These are phyloP conservation scores for Didymellaceae sp. DNA, from an alignment of 2,329 filamentous ascomycete species.

Conservation along the genomic window DNA sequence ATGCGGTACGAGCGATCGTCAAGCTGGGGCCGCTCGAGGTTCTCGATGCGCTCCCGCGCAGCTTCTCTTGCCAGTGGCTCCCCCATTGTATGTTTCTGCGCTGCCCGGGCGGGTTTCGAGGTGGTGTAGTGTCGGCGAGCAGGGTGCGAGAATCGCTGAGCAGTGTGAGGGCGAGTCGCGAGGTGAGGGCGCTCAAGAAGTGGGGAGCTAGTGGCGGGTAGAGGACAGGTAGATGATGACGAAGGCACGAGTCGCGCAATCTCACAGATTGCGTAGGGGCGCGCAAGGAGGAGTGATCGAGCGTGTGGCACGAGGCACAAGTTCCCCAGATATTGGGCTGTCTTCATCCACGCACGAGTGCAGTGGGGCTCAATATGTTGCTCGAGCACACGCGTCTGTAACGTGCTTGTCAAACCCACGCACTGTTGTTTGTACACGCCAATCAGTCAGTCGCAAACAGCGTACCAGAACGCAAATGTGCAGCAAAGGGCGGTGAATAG, in stretches of 20 bases:
- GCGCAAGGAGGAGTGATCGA: conserved; percentile 16
- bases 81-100: conserved; percentile 31
- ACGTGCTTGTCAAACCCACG: conserved; percentile 5
- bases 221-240: conserved; percentile 18
- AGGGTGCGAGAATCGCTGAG: conserved; percentile 5
- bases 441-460: conserved; percentile 5
- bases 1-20: conserved; percentile 90
- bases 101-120: not conserved
- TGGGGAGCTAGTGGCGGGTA: conserved; percentile 28
- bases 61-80: conserved; percentile 37
- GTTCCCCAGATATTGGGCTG: conserved; percentile 30
- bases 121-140: conserved; percentile 18
- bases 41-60: conserved; percentile 57
- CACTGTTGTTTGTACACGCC: conserved; percentile 7
- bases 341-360: conserved; percentile 25
- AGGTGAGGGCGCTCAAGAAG: conserved; percentile 29
- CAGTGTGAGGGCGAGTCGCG: conserved; percentile 17
- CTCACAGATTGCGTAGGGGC: conserved; percentile 16
- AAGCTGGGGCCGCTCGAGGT: conserved; percentile 80
- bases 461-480: not conserved
- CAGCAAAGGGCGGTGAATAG: conserved; percentile 30
- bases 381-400: conserved; percentile 8
- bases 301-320: conserved; percentile 26
- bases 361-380: conserved; percentile 19
- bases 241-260: conserved; percentile 25